Conservation (phyloP, 768 basidiomycete species). For the Suillus placidus region DNA sequence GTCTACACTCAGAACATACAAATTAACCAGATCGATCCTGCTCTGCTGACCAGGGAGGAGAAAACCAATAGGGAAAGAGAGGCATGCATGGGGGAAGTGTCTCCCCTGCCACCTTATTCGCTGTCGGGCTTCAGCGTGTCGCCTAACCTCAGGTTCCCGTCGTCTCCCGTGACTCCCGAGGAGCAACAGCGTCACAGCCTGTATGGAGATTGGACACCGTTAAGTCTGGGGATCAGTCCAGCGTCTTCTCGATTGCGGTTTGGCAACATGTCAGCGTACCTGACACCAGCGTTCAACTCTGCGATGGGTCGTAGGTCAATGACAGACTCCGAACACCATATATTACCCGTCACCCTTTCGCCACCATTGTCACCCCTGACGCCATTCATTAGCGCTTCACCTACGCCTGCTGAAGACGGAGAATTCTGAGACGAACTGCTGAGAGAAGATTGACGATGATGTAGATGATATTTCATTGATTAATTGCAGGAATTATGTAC, state of each 20-base stretch:
- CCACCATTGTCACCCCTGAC: not conserved
- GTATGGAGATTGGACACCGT: not conserved
- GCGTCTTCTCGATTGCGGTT: not conserved
- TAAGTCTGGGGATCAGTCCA: not conserved
- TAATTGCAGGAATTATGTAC: conserved; percentile 22
- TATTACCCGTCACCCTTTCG: not conserved
- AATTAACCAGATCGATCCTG: conserved; percentile 31
- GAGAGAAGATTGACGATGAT: no score
- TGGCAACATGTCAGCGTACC: not conserved
- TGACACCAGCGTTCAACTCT: not conserved
- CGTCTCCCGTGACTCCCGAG: not conserved
- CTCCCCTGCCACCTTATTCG: not conserved
- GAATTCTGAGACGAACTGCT: not conserved
- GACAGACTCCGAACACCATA: not conserved
- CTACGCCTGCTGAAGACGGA: not conserved
- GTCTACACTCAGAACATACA: not conserved
- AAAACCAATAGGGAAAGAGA: not conserved
- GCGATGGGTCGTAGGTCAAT: not conserved
- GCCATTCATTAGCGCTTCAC: not conserved
- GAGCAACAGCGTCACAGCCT: not conserved
- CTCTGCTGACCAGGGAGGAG: conserved; percentile 24
- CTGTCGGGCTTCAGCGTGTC: not conserved
- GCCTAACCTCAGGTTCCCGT: not conserved
- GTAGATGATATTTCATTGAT: not conserved
- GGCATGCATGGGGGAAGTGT: not conserved